Percentiles rank a stretch among this genome's conserved stretches.
Evolutionary conservation across 2,329 filamentous ascomycete genomes (phyloP).

Genomic region (Penicillium sclerotigenum): DNA sequence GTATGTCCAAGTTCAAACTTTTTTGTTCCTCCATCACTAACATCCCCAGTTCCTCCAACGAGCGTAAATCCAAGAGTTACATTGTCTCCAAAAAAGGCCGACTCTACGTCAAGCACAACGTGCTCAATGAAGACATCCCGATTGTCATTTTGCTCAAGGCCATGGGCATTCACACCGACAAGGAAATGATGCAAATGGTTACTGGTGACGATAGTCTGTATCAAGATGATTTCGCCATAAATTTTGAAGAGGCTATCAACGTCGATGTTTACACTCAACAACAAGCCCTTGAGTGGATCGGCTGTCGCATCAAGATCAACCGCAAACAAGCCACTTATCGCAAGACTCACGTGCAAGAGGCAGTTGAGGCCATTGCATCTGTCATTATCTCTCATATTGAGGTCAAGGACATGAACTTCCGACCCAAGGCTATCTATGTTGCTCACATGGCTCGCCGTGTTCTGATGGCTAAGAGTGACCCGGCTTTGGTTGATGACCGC

Average conservation of each 20-base stretch:
- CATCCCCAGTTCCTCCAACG: slow-evolving; percentile 79
- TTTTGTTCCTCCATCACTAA: slow-evolving; percentile 13
- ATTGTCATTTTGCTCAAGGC: slow-evolving; percentile 92
- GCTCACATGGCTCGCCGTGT: slow-evolving; percentile 97
- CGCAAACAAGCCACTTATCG: slow-evolving; percentile 59
- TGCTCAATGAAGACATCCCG: slow-evolving; percentile 87
- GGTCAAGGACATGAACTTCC: slow-evolving; percentile 86
- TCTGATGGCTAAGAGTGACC: slow-evolving; percentile 87
- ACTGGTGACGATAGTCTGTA: slow-evolving; percentile 83
- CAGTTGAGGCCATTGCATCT: slow-evolving; percentile 85
- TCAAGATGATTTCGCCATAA: slow-evolving; percentile 91
- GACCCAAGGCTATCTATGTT: slow-evolving; percentile 94
- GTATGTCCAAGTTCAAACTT: slow-evolving; percentile 29
- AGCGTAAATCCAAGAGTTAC: slow-evolving; percentile 96
- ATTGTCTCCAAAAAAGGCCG: slow-evolving; percentile 91
- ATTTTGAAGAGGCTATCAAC: slow-evolving; percentile 88
- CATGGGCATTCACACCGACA: slow-evolving; percentile 87
- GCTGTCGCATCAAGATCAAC: slow-evolving; percentile 81
- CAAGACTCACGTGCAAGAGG: slow-evolving; percentile 84
- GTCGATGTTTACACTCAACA: slow-evolving; percentile 87
- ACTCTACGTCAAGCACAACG: slow-evolving; percentile 87
- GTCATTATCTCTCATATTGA: slow-evolving; percentile 94
- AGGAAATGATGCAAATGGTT: slow-evolving; percentile 89
- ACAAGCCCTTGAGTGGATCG: slow-evolving; percentile 90
- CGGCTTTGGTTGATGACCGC: slow-evolving; percentile 86